Evolutionary conservation across 2,329 filamentous ascomycete species (phyloP), one percentile per base, ranked within the genome.

Genomic region (Tolypocladium sp.): DNA sequence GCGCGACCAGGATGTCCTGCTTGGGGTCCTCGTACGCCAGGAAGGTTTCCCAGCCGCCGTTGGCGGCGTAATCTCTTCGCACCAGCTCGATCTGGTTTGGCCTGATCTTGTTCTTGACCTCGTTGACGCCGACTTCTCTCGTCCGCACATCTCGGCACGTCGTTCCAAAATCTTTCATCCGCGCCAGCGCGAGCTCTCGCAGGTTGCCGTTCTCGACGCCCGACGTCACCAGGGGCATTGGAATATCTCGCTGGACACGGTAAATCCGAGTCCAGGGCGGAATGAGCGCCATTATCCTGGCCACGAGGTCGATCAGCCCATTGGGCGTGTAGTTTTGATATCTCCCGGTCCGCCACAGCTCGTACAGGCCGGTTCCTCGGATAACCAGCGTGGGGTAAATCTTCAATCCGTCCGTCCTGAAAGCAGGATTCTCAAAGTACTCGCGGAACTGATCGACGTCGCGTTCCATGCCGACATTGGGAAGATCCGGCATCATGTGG

Each of bases 271-370:
- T 99, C 94, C 94, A 99, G 1, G 94, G 94, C 1, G 94, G 94
- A 0, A 99, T 89, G 2, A 99, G 81, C 0, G 94, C 94, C 62
- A 99, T 78, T 57, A 99, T 99, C n/a, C 94, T 86, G 4, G 94
- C 95, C 0, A 99, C 92, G 20, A 99, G 85, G 71, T 99, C 94
- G 62, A 99, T 91, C 40, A 99, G 82, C 0, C 91, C 93, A 72
- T 99, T 99, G 4, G 94, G 95, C 0, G 94, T 99, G 75, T 99
- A 99, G 73, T 99, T 99, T 75, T 97, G 94, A 76, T 97, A 99
- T 57, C 94, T 82, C 0, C 94, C 94, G 3, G 94, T 99, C 58
- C 95, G 85, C 94, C 95, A 99, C 25, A 99, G 79, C 75, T 99
- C 94, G 76, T 99, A 99, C 4, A 99, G 79, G 13, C 94, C 94